These are phyloP conservation scores for Apiospora sp. DNA, from an alignment of 2,329 filamentous ascomycete genomes.

Conservation along the genomic window DNA sequence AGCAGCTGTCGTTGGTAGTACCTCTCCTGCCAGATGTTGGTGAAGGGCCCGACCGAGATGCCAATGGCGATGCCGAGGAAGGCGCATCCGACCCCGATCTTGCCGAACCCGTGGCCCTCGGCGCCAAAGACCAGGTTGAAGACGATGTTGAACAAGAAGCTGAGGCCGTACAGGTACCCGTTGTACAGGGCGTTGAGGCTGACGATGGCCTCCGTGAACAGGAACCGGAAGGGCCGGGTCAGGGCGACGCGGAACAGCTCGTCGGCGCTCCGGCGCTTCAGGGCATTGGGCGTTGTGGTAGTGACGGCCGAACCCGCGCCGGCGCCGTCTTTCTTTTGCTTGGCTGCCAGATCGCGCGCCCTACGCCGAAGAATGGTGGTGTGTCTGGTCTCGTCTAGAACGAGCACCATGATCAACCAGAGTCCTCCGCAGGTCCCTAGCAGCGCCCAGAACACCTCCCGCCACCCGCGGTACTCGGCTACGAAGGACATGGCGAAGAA, in stretches of 20 bases:
- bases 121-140: slow-evolving; percentile 57
- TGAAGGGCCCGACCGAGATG: slow-evolving; percentile 51
- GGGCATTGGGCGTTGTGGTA: slow-evolving; percentile 43
- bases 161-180: slow-evolving; percentile 56
- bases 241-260: slow-evolving; percentile 52
- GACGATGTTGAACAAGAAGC: slow-evolving; percentile 57
- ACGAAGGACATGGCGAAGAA: slow-evolving; percentile 56
- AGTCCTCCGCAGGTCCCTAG: slow-evolving; percentile 52
- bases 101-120: slow-evolving; percentile 50
- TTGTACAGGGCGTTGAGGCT: slow-evolving; percentile 57
- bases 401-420: slow-evolving; percentile 51
- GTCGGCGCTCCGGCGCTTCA: slow-evolving; percentile 45
- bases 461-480: slow-evolving; percentile 51
- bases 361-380: slow-evolving; percentile 50
- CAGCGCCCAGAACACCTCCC: slow-evolving; percentile 53
- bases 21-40: slow-evolving; percentile 53
- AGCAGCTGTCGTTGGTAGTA: slow-evolving; percentile 47
- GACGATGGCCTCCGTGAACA: slow-evolving; percentile 55
- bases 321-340: slow-evolving; percentile 19
- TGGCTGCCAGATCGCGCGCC: slow-evolving; percentile 41
- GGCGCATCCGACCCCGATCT: slow-evolving; percentile 47
- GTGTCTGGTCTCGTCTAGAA: slow-evolving; percentile 53
- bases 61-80: slow-evolving; percentile 48
- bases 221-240: slow-evolving; percentile 54
- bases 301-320: slow-evolving; percentile 28